Evolutionary conservation across 495 filamentous ascomycete genomes (phyloP).

Genomic region (Penicillium manginii): DNA sequence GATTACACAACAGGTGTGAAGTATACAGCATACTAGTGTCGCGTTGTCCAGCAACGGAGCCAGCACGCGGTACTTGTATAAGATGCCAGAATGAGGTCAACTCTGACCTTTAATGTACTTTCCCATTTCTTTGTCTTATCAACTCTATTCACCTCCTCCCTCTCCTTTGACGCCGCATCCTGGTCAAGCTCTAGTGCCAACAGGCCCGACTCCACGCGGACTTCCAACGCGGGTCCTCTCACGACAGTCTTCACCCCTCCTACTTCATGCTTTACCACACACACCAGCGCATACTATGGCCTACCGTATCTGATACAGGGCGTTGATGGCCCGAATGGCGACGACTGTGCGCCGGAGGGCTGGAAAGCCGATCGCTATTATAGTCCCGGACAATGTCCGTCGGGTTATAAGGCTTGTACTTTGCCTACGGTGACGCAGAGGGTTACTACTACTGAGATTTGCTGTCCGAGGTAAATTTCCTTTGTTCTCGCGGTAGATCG

Average conservation of each 20-base stretch:
- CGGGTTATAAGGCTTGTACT: slow-evolving; percentile 16
- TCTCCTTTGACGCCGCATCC: not conserved
- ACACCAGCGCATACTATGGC: not conserved
- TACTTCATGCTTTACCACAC: slow-evolving; percentile 11
- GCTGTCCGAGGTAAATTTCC: slow-evolving; percentile 19
- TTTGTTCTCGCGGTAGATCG: not conserved
- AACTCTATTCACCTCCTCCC: not conserved
- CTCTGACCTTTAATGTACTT: not conserved
- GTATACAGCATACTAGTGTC: too few species aligned
- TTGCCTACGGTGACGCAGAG: slow-evolving; percentile 13
- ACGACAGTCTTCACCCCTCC: slow-evolving; percentile 19
- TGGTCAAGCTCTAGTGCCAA: not conserved
- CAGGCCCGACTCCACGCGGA: not conserved
- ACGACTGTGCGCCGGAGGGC: slow-evolving; percentile 15
- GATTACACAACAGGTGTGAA: not conserved
- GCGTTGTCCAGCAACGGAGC: too few species aligned
- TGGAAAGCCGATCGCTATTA: slow-evolving; percentile 17
- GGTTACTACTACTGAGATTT: slow-evolving; percentile 11
- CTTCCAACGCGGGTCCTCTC: slow-evolving; percentile 12
- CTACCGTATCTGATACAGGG: slow-evolving; percentile 9
- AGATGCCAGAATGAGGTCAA: too few species aligned
- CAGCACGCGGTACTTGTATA: too few species aligned
- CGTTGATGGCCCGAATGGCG: slow-evolving; percentile 14
- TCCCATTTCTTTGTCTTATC: not conserved
- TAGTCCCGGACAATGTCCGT: slow-evolving; percentile 19